Evolutionary conservation across 2,329 filamentous ascomycete species (phyloP), one percentile per base, ranked within the genome.

Genomic region (Hortaea sp.): DNA sequence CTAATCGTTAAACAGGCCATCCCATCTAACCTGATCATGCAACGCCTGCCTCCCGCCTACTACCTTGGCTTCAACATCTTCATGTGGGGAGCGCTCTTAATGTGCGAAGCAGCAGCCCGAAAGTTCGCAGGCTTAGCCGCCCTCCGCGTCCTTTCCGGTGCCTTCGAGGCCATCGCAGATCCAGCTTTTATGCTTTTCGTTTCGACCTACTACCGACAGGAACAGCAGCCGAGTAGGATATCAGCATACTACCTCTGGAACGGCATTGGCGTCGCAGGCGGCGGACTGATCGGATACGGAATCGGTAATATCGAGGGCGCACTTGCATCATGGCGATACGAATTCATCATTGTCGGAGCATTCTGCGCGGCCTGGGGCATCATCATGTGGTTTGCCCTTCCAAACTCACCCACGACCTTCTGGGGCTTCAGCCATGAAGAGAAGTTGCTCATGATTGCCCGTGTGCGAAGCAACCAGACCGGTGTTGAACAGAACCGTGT

Each of bases 171-270:
- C 0, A 74, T 72, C 44, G 66, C 74, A 2, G 77, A 79, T 54
- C 79, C 79, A 1, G 73, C 71, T 0, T 79, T 82, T 49, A 79
- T 83, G 69, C 62, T 84, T 1, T 77, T 83, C 32, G 82, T 79
- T 0, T 72, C 72, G 4, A 82, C 82, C 78, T 84, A 78, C 73
- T 78, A 81, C 53, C 81, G 78, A 1, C 69, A 78, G 7, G 67
- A 70, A 3, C 76, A 84, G 54, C 80, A 84, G 54, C 78, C 80
- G 0, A 67, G 77, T 2, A 68, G 79, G 0, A 78, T 81, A 42
- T 76, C 75, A 1, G 11, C 39, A 12, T 46, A 29, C 27, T 46
- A 41, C 31, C 77, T 56, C 0, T 77, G 75, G 29, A 79, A 79
- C 41, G 78, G 78, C 0, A 59, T 79, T 6, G 77, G 75, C 1